Evolutionary conservation across 2,329 filamentous ascomycete species (phyloP), one percentile per base, ranked within the genome.

Genomic region (Pyrenochaeta sp.): DNA sequence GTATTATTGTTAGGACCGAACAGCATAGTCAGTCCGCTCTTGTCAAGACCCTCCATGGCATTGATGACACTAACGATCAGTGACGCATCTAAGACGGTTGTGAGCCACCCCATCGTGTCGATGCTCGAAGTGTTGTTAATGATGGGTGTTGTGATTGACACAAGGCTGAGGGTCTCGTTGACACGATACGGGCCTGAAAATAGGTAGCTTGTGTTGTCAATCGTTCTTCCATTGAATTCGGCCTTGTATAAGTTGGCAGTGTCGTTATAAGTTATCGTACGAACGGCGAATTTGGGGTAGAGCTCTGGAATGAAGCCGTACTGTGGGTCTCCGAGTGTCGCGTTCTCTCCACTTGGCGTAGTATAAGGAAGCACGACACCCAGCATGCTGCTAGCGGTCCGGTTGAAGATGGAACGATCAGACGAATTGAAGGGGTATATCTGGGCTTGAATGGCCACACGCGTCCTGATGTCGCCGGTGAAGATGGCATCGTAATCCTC

Each of bases 111-210:
- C 4, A 97, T 81, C 0, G 94, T 84, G 57, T 89, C 87, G 3
- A 78, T 78, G 36, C 77, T 72, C 2, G 83, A 82, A 1, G 82
- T 81, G 60, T 88, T 90, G 69, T 89, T 87, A 54, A 90, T 83
- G 47, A 97, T 86, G 0, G 92, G 91, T 14, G 94, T 77, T 0
- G 92, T 96, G 53, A 96, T 80, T 2, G 92, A 97, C 11, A 96
- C 73, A 10, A 97, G 78, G 18, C 90, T 90, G 59, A 89, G 90
- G 0, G 86, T 85, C 39, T 84, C 78, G 70, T 96, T 95, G 58
- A 95, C 76, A 20, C 85, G 80, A 51, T 91, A 80, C 0, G 92
- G 92, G 0, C 93, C 93, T 0, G 95, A 81, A 1, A 97, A 77
- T n/a, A 97, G 79, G 1, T 86, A 86, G 5, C 77, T 79, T n/a